Base-by-base conservation (phyloP, 176 grass and related monocot species). In the Pontederia paniculata region DNA sequence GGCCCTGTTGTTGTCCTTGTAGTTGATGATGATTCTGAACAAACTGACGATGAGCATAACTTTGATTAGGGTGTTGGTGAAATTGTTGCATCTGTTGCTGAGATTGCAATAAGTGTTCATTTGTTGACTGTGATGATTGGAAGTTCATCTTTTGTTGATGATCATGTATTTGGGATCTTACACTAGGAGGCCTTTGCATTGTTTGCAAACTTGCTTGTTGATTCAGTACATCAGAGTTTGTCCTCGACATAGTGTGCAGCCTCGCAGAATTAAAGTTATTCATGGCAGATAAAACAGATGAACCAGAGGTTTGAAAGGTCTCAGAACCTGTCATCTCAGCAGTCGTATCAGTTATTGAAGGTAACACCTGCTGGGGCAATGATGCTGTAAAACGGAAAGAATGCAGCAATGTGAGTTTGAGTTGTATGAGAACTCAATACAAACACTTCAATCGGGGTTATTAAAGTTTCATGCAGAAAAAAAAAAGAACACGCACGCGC, bases 111-210 rank as follows among this genome's bases (percentile, higher is more conserved):
- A 81, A 63, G 52, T 98, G 83, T 23, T 81, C 86, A 44, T 76
- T 72, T 74, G 65, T 57, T 44, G 78, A 74, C 53, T 97, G 93
- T 49, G 71, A 77, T 54, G 77, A 28, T 66, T 91, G 93, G 62
- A 97, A 80, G 70, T 80, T 83, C 60, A 71, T 63, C 71, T 81
- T 89, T 49, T 89, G 82, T 55, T 70, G 52, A 49, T 86, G 74
- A 81, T 85, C 83, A 55, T 88, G 81, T 73, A 73, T 76, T 71
- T 91, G 84, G 56, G 69, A 61, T 79, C 85, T 91, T 72, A 98
- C 61, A 68, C 74, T 78, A 21, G 84, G 75, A 63, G 84, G 93
- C 7, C 17, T 16, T 68, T 87, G 77, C 61, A 88, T 87, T 20
- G 91, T 50, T 58, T 95, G 85, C 53, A 89, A 79, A 75, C 77